A percentile compares a stretch with the other conserved stretches of the same genome.
Evolutionary conservation across 257 asterid species (phyloP).

Genomic region (Ligustrum vulgare): DNA sequence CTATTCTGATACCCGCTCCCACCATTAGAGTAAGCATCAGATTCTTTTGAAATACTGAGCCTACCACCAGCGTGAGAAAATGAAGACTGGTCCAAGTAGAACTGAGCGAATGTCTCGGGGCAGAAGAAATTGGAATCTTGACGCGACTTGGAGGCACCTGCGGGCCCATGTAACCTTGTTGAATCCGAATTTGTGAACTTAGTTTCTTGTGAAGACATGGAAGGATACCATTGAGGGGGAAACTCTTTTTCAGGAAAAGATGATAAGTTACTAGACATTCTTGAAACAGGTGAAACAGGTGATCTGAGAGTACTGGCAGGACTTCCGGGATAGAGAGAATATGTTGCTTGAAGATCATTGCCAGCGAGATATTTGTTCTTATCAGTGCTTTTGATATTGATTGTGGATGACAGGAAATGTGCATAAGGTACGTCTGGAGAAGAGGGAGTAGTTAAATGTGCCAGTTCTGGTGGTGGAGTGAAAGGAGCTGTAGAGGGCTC

Average conservation of each 20-base stretch:
- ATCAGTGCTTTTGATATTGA: constrained; percentile 27
- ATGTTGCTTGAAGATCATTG: constrained; percentile 45
- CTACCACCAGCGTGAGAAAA: constrained; percentile 87
- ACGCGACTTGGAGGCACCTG: constrained; percentile 49
- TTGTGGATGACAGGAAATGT: constrained; percentile 52
- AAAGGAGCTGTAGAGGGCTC: constrained; percentile 77
- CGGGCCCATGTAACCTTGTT: constrained; percentile 44
- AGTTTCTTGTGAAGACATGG: constrained; percentile 37
- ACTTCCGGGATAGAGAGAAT: constrained; percentile 55
- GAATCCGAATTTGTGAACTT: constrained; percentile 53
- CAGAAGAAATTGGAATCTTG: constrained; percentile 94
- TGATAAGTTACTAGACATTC: constrained; percentile 37
- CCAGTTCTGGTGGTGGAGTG: constrained; percentile 69
- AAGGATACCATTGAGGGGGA: constrained; percentile 38
- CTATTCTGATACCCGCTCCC: constrained; percentile 67
- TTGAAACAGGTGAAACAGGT: constrained; percentile 40
- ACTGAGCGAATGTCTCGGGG: constrained; percentile 99
- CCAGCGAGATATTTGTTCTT: constrained; percentile 25
- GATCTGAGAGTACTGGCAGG: constrained; percentile 54
- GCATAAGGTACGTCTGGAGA: constrained; percentile 81
- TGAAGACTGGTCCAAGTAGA: constrained; percentile 79
- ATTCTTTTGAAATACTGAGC: constrained; percentile 84
- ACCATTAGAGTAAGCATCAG: constrained; percentile 71
- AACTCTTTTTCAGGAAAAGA: constrained; percentile 44
- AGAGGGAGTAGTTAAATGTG: constrained; percentile 70